A percentile compares a stretch with the other conserved stretches of the same genome.
phyloP scores from a whole-genome alignment of 352 stramenopile species.

The Globisporangium solare region DNA sequence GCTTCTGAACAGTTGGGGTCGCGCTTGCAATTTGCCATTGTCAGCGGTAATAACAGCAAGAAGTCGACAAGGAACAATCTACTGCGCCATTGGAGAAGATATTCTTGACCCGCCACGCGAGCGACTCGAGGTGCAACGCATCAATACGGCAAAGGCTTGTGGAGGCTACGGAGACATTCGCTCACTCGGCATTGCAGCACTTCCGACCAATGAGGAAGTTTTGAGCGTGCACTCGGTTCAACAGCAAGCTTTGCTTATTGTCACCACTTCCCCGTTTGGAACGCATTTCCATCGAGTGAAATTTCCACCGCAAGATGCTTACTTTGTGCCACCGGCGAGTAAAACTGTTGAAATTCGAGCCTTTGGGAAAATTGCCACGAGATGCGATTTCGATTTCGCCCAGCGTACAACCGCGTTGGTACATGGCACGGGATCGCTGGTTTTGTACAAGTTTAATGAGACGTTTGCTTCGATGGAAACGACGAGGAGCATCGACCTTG shows the following conservation, averaged over 20 bases:
- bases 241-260: not conserved
- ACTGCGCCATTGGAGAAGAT: not conserved
- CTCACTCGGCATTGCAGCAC: not conserved
- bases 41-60: not conserved
- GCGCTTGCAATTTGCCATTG: not conserved
- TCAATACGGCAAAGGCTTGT: not conserved
- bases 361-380: slow-evolving; percentile 4
- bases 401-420: not conserved
- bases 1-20: not conserved
- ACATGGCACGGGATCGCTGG: not conserved
- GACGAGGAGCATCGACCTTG: slow-evolving; percentile 9
- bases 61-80: not conserved
- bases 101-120: not conserved
- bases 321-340: not conserved
- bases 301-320: not conserved
- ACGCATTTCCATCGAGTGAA: slow-evolving; percentile 2
- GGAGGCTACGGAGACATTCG: not conserved
- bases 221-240: slow-evolving; percentile 3
- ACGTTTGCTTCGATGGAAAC: slow-evolving; percentile 10
- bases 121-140: not conserved
- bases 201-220: not conserved
- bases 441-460: slow-evolving; percentile 14
- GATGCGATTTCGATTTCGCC: not conserved
- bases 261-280: not conserved
- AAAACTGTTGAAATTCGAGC: not conserved